These are phyloP conservation scores for Picochlorum sp. DNA, from an alignment of 139 green algal species.

Conservation along the genomic window DNA sequence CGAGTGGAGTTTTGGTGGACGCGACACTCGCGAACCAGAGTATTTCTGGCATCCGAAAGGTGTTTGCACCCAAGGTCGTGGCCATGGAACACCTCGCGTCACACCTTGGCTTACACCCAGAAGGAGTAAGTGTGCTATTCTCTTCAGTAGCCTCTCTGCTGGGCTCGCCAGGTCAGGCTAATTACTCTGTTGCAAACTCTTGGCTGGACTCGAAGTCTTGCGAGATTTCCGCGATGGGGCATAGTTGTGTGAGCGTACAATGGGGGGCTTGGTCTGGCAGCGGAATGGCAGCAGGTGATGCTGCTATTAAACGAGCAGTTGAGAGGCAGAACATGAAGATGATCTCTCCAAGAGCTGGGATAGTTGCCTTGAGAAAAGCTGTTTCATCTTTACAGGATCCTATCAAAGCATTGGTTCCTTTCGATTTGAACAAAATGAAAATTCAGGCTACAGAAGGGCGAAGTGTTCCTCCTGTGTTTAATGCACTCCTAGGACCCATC, in stretches of 20 bases:
- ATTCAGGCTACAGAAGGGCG: not conserved
- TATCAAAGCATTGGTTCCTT: slow-evolving; percentile 19
- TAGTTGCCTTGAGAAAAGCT: not conserved
- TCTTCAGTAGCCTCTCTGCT: slow-evolving; percentile 54
- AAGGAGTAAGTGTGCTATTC: slow-evolving; percentile 25
- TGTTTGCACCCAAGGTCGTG: slow-evolving; percentile 43
- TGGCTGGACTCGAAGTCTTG: slow-evolving; percentile 36
- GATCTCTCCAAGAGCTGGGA: slow-evolving; percentile 24
- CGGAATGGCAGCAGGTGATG: slow-evolving; percentile 43
- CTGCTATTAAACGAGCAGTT: slow-evolving; percentile 32
- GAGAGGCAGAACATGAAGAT: slow-evolving; percentile 60
- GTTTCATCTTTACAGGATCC: not conserved
- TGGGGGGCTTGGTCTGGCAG: slow-evolving; percentile 33
- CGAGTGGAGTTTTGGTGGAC: slow-evolving; percentile 61
- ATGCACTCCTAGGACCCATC: not conserved
- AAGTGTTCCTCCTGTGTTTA: not conserved
- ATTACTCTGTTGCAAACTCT: slow-evolving; percentile 69
- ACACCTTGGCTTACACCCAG: slow-evolving; percentile 10
- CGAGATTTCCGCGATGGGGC: slow-evolving; percentile 19
- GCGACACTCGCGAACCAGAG: slow-evolving; percentile 47
- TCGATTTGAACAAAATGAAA: slow-evolving; percentile 10
- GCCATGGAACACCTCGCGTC: slow-evolving; percentile 1
- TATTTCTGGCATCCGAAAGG: slow-evolving; percentile 15
- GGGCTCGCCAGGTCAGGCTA: slow-evolving; percentile 63
- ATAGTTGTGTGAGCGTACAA: slow-evolving; percentile 30